phyloP scores from a whole-genome alignment of 2,329 filamentous ascomycete genomes.

The Colletotrichum cuscutae region DNA sequence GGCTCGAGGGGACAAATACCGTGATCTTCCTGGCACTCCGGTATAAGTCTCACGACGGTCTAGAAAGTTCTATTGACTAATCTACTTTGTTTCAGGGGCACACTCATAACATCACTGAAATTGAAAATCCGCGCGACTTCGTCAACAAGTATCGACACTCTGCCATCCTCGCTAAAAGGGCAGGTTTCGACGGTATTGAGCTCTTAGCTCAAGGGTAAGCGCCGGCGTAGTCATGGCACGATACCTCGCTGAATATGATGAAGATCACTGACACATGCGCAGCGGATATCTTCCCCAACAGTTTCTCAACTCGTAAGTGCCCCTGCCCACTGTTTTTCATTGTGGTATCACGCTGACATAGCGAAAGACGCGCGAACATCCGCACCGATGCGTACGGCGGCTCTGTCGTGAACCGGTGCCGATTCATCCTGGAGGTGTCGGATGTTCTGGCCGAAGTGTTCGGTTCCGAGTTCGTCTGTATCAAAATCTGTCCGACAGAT shows the following conservation, averaged over 20 bases:
- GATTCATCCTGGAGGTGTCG: slow-evolving; percentile 59
- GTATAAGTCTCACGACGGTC: neutral
- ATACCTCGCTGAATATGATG: too few relatives aligned
- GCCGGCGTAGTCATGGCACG: neutral
- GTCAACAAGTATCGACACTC: slow-evolving; percentile 36
- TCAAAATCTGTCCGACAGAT: slow-evolving; percentile 59
- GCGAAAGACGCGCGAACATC: slow-evolving; percentile 50
- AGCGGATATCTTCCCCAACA: slow-evolving; percentile 25
- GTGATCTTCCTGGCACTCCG: slow-evolving; percentile 2
- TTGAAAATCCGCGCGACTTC: slow-evolving; percentile 11
- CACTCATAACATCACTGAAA: slow-evolving; percentile 12
- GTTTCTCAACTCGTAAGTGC: slow-evolving; percentile 19
- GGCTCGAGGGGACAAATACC: slow-evolving; percentile 15
- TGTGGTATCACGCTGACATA: neutral
- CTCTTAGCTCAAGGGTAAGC: slow-evolving; percentile 27
- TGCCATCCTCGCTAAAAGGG: slow-evolving; percentile 38
- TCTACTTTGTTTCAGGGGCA: neutral
- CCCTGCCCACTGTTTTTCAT: neutral
- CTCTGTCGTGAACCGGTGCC: slow-evolving; percentile 59
- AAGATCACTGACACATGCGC: too few relatives aligned
- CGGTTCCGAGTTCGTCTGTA: slow-evolving; percentile 47
- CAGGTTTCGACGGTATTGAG: slow-evolving; percentile 62
- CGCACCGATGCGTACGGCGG: slow-evolving; percentile 61
- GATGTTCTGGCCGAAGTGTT: slow-evolving; percentile 39
- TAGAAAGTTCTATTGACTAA: neutral